Evolutionary conservation across 768 basidiomycete genomes (phyloP).

Genomic region (Sistotremastrum suecicum): DNA sequence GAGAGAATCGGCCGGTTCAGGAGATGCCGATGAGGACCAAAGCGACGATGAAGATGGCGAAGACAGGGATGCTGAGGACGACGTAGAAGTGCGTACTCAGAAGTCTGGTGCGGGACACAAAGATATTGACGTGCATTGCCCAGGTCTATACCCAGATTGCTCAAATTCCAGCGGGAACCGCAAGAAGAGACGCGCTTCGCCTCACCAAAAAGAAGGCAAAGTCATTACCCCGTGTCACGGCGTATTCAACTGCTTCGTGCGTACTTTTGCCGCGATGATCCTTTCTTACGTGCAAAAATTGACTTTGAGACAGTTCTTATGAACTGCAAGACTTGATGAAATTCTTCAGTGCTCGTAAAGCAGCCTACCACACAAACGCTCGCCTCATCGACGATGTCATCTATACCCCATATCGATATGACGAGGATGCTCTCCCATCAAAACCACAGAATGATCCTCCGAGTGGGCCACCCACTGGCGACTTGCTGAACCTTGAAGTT

Average conservation of each 20-base stretch:
- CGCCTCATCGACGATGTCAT: slow-evolving; percentile 86
- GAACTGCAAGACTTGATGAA: slow-evolving; percentile 76
- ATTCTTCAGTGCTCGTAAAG: slow-evolving; percentile 75
- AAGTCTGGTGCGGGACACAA: slow-evolving; percentile 36
- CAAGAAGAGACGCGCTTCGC: slow-evolving; percentile 76
- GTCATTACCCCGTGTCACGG: slow-evolving; percentile 83
- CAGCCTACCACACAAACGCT: slow-evolving; percentile 75
- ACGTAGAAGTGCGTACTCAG: slow-evolving; percentile 40
- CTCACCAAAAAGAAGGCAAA: slow-evolving; percentile 94
- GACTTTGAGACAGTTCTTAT: slow-evolving; percentile 49
- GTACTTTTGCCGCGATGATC: slow-evolving; percentile 9
- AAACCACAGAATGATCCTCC: slow-evolving; percentile 7
- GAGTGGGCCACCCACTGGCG: slow-evolving; percentile 6
- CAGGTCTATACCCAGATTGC: slow-evolving; percentile 92
- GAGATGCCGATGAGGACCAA: slow-evolving; percentile 29
- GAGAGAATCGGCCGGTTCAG: slow-evolving; percentile 16
- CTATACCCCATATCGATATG: slow-evolving; percentile 84
- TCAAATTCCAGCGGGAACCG: slow-evolving; percentile 88
- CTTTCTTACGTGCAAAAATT: background rate
- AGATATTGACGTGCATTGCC: slow-evolving; percentile 39
- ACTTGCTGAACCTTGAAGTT: slow-evolving; percentile 25
- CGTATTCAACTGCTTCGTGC: slow-evolving; percentile 87
- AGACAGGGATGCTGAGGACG: slow-evolving; percentile 56
- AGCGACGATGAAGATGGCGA: slow-evolving; percentile 38
- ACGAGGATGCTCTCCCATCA: slow-evolving; percentile 23